Percentiles rank a stretch among this genome's conserved stretches.
Conservation (phyloP, 495 filamentous ascomycete genomes). For the Sphaerosporella brunnea region DNA sequence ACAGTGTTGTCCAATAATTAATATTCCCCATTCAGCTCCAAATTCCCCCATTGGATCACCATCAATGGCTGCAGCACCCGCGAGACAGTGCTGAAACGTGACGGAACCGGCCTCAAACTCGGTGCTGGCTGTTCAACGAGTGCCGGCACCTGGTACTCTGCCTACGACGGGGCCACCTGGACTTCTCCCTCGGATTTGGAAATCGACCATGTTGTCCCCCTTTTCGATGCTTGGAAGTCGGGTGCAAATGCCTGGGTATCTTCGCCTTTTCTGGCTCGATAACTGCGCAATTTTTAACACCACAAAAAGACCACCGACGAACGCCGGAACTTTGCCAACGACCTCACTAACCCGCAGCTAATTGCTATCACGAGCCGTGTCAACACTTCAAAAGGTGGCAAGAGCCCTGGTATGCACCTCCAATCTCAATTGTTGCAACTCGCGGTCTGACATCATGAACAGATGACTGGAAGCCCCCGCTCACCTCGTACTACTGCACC, state of each 20-base stretch:
- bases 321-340: conserved; percentile 53
- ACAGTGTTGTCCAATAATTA: not conserved
- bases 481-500: conserved; percentile 50
- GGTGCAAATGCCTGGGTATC: conserved; percentile 33
- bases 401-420: too few species aligned
- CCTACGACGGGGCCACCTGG: conserved; percentile 55
- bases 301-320: conserved; percentile 38
- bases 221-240: conserved; percentile 50
- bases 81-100: conserved; percentile 50
- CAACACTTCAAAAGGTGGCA: conserved; percentile 51
- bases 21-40: conserved; percentile 26
- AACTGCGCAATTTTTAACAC: not conserved
- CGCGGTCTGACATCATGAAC: too few species aligned
- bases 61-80: conserved; percentile 45
- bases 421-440: too few species aligned
- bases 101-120: conserved; percentile 40
- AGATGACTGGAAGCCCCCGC: conserved; percentile 57
- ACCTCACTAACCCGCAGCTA: conserved; percentile 49
- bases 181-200: conserved; percentile 44
- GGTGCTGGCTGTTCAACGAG: conserved; percentile 37
- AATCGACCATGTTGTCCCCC: conserved; percentile 60
- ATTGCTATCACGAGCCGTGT: conserved; percentile 58
- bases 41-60: conserved; percentile 53
- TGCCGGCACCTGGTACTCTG: conserved; percentile 44
- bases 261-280: not conserved